Evolutionary conservation across 169 alveolate species (phyloP), one percentile per base, ranked within the genome.

Genomic region (Eimeria zaria): DNA sequence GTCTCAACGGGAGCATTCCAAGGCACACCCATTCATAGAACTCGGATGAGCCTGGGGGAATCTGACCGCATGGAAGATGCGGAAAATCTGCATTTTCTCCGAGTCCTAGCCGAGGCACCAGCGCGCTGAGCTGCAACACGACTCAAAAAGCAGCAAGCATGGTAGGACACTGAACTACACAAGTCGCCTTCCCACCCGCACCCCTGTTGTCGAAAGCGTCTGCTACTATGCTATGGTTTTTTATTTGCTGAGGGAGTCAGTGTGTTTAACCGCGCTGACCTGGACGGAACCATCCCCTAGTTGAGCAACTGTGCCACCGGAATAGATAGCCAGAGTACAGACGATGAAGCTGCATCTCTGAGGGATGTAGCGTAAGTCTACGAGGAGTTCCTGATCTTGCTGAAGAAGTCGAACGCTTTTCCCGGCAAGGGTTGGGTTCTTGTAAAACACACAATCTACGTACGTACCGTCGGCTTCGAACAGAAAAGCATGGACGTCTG

Each of bases 401-500:
- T 87, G 93, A 36, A 87, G 93, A 46, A 91, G 90, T 24, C 91
- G 90, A 60, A 91, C 67, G 33, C 96, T 78, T 44, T 48, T 80
- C 16, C 96, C 96, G 14, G 96, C 96, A 74, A 91, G 74, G 16
- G 64, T 48, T 46, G 96, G 96, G 84, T 91, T 91, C 53, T 91
- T 91, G 30, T 91, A 91, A 67, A 91, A 91, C 24, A 91, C 84
- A 64, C 96, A 91, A 85, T 91, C 96, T 53, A 91, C 78, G 74
- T 91, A 91, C 1, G 88, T 83, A 8, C 96, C 96, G 41, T 91
- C 96, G 58, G 51, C 20, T 30, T 81, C 89, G 48, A 91, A 91
- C 73, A 91, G 85, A 74, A 91, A 91, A 46, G 96, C 96, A 58
- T 91, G 96, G 74, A 91, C 33, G 90, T 91, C 96, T 91, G 96